Conservation (phyloP, 2,329 filamentous ascomycete genomes). For the Penicillium thymicola region DNA sequence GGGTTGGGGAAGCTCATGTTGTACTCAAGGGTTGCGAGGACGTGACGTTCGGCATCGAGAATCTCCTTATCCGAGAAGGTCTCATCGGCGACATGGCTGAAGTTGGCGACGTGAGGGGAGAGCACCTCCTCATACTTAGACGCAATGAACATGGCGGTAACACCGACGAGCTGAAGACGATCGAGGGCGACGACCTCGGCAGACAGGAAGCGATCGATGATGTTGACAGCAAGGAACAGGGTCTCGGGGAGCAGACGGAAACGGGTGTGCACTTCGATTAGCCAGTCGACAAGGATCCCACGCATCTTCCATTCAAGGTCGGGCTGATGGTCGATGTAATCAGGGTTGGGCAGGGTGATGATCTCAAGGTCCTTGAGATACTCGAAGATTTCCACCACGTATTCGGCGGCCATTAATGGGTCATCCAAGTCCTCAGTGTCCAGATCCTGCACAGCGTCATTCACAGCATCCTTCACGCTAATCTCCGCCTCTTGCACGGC, state of each 20-base stretch:
- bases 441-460: slow-evolving; percentile 54
- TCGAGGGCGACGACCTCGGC: slow-evolving; percentile 94
- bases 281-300: slow-evolving; percentile 94
- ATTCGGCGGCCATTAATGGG: slow-evolving; percentile 96
- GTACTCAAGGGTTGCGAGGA: slow-evolving; percentile 87
- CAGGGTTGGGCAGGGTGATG: slow-evolving; percentile 75
- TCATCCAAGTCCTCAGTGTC: slow-evolving; percentile 88
- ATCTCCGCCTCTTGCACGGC: slow-evolving; percentile 21
- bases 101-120: slow-evolving; percentile 94
- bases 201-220: slow-evolving; percentile 96
- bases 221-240: slow-evolving; percentile 93
- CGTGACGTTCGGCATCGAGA: slow-evolving; percentile 91
- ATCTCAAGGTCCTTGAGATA: slow-evolving; percentile 86
- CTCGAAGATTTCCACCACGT: slow-evolving; percentile 95
- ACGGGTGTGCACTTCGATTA: slow-evolving; percentile 95
- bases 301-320: slow-evolving; percentile 99
- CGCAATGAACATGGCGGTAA: slow-evolving; percentile 99
- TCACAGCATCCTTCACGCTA: slow-evolving; percentile 39
- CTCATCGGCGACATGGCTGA: slow-evolving; percentile 94
- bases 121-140: slow-evolving; percentile 99
- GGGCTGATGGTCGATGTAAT: slow-evolving; percentile 93
- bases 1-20: slow-evolving; percentile 98
- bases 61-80: slow-evolving; percentile 95
- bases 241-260: slow-evolving; percentile 96
- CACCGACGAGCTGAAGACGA: slow-evolving; percentile 91